Base-by-base conservation (phyloP, 371 early-diverging fungal genomes). In the Rhizopus sp. region DNA sequence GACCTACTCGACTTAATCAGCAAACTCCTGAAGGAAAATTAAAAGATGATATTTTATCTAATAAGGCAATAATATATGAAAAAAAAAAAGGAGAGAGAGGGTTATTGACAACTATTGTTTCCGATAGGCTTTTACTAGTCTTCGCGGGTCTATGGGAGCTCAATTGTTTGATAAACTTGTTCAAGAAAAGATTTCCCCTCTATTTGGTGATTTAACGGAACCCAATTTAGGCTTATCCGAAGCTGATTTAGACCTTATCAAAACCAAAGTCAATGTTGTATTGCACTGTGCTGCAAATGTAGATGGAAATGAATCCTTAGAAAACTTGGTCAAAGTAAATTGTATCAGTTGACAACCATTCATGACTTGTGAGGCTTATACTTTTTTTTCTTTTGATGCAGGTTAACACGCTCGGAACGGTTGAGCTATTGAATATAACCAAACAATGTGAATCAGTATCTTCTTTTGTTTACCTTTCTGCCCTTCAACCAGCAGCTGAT, bases 231-330 rank as follows among this genome's bases (percentile, higher is more conserved):
- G 81, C 0, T 62, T 86, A 8, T 69, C 80, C 5, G 72, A 70
- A 7, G 44, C 63, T 3, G 80, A 84, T 62, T 53, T 73, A 15
- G 66, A 63, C 9, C 62, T 72, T 46, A 49, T 86, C 9, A 68
- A 66, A 6, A 71, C 68, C 7, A 60, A 86, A 38, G 64, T 71
- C 2, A 75, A 76, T 41, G 48, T 83, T 9, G 70, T 86, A 15
- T 70, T 82, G 39, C 80, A 86, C 48, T 83, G 87, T 59, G 84
- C 82, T 32, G 87, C 76, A 15, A 77, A 71, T 23, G 73, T 82
- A 16, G 83, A 83, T 52, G 80, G 81, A 41, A 79, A 76, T 48
- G 83, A 82, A 44, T 66, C 73, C 6, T 51, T 84, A 30, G 79
- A 82, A 60, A 57, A 69, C 23, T 64, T 81, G 3, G 65, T 78